Conservation (phyloP, 305 asterid genomes). For the Ilex paraguariensis region DNA sequence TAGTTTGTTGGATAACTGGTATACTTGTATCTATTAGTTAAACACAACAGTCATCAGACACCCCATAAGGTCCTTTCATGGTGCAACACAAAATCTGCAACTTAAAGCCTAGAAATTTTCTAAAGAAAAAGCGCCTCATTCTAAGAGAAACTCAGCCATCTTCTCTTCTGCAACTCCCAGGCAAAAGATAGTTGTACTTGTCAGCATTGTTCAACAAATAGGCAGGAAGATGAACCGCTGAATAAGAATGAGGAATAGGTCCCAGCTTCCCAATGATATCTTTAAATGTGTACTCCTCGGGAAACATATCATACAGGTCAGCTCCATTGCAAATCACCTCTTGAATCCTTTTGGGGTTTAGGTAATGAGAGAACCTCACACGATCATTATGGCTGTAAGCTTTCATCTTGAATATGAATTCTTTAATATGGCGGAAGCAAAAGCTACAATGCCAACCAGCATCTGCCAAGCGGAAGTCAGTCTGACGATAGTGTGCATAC, state of each 20-base stretch:
- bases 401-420: slow-evolving; percentile 80
- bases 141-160: slow-evolving; percentile 24
- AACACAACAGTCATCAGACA: no score
- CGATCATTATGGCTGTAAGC: slow-evolving; percentile 81
- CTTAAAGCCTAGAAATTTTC: background rate
- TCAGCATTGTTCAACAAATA: slow-evolving; percentile 53
- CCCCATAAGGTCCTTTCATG: background rate
- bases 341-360: slow-evolving; percentile 67
- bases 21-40: no score
- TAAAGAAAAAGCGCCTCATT: slow-evolving; percentile 3
- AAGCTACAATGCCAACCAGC: slow-evolving; percentile 93
- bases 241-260: slow-evolving; percentile 61
- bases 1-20: no score
- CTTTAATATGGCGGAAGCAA: slow-evolving; percentile 61
- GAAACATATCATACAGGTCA: slow-evolving; percentile 72
- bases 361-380: slow-evolving; percentile 55
- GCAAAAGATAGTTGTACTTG: slow-evolving; percentile 59
- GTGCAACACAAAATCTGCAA: slow-evolving; percentile 16
- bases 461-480: slow-evolving; percentile 56
- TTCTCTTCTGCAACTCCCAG: slow-evolving; percentile 70
- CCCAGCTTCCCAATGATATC: slow-evolving; percentile 77
- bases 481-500: slow-evolving; percentile 70
- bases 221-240: slow-evolving; percentile 70
- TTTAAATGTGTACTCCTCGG: slow-evolving; percentile 77
- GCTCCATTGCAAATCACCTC: slow-evolving; percentile 64